These are phyloP conservation scores for Pythium sukuiense DNA, from an alignment of 352 stramenopile species.

Conservation along the genomic window DNA sequence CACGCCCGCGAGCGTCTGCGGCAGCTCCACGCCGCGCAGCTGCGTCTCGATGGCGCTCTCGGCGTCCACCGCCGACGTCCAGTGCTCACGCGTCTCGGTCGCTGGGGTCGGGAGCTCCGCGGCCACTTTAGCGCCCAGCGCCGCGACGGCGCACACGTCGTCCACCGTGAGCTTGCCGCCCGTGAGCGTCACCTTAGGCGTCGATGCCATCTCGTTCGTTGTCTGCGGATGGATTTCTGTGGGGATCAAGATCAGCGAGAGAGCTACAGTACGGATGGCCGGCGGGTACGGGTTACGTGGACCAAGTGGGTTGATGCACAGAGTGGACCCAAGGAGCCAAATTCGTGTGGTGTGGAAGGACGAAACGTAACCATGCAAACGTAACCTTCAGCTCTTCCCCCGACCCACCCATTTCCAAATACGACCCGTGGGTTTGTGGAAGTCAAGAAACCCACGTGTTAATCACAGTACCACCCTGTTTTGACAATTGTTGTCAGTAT, in stretches of 20 bases:
- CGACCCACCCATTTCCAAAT: background rate
- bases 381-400: background rate
- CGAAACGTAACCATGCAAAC: background rate
- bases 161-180: slow-evolving; percentile 52
- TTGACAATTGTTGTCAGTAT: background rate
- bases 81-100: slow-evolving; percentile 13
- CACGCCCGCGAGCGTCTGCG: background rate
- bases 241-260: background rate
- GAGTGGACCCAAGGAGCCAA: no score
- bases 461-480: background rate
- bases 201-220: slow-evolving; percentile 31
- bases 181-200: slow-evolving; percentile 54
- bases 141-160: slow-evolving; percentile 65
- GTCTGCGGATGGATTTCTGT: slow-evolving; percentile 5
- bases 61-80: slow-evolving; percentile 10
- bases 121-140: slow-evolving; percentile 41
- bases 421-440: background rate
- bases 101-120: slow-evolving; percentile 28
- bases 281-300: background rate
- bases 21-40: slow-evolving; percentile 12
- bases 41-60: slow-evolving; percentile 10
- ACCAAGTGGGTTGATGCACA: slow-evolving; percentile 10
- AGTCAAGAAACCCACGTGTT: background rate
- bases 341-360: slow-evolving; percentile 12
- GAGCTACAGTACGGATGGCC: slow-evolving; percentile 3